phyloP scores from a whole-genome alignment of 2,329 filamentous ascomycete genomes.

The Fusarium udum region DNA sequence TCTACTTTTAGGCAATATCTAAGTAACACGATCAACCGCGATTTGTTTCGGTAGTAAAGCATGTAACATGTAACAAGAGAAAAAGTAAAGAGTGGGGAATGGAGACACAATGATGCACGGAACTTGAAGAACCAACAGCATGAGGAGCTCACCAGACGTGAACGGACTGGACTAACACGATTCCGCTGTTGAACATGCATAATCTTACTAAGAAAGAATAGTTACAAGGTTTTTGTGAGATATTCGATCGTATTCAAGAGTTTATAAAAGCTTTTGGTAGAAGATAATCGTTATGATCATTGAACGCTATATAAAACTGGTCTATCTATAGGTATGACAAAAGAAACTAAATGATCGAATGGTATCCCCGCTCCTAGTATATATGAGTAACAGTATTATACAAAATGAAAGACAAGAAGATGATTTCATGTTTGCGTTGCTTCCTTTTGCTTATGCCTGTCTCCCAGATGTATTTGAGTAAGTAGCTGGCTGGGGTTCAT shows the following conservation, averaged over 20 bases:
- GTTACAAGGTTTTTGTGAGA: rapidly evolving
- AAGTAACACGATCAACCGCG: no score
- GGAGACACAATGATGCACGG: rapidly evolving
- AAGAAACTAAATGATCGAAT: background rate
- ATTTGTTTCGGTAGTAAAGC: no score
- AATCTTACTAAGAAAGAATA: background rate
- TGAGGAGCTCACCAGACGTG: background rate
- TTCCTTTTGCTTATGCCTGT: background rate
- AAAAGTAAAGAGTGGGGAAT: background rate
- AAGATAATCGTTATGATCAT: background rate
- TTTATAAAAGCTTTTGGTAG: rapidly evolving
- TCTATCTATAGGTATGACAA: background rate
- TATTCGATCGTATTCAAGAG: rapidly evolving
- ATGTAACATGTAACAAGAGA: no score
- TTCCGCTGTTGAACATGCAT: rapidly evolving
- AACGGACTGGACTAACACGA: background rate
- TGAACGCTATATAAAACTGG: background rate
- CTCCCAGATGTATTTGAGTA: background rate
- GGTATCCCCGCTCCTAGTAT: background rate
- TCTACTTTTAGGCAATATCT: no score
- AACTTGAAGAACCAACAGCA: background rate
- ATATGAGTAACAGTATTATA: background rate
- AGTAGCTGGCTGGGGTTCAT: background rate
- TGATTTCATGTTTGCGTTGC: background rate
- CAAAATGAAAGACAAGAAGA: background rate